Conservation (phyloP, 1,284 basidiomycete species). For the Cryptococcus neoformans region DNA sequence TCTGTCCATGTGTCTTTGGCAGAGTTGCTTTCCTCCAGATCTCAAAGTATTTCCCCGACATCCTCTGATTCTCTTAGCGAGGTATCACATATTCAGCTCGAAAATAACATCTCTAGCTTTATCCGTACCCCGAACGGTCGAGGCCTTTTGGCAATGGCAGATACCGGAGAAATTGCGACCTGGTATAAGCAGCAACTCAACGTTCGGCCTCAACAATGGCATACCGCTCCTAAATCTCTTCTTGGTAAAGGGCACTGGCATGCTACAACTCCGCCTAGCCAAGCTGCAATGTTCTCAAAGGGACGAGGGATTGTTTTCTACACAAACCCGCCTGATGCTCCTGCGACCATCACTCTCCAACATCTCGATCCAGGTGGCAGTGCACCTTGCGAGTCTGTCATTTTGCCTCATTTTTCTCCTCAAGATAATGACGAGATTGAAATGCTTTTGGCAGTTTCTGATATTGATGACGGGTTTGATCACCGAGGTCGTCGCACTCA, state of each 20-base stretch:
- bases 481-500: constrained; percentile 28
- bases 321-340: constrained; percentile 9
- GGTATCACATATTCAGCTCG: constrained; percentile 25
- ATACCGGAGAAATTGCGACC: constrained; percentile 35
- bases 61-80: constrained; percentile 5
- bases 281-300: constrained; percentile 43
- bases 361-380: constrained; percentile 34
- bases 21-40: constrained; percentile 19
- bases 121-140: constrained; percentile 49
- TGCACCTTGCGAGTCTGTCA: constrained; percentile 24
- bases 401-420: constrained; percentile 35
- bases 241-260: constrained; percentile 42
- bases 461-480: constrained; percentile 48
- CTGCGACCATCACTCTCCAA: constrained; percentile 30
- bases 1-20: constrained; percentile 17
- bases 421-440: constrained; percentile 32
- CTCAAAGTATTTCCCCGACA: constrained; percentile 5
- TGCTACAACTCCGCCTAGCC: constrained; percentile 7
- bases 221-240: constrained; percentile 14
- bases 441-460: constrained; percentile 44
- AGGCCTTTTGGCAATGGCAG: constrained; percentile 36
- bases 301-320: constrained; percentile 45
- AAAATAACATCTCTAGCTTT: constrained; percentile 28
- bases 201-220: constrained; percentile 15
- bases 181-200: constrained; percentile 42